A percentile compares a stretch with the other conserved stretches of the same genome.
Evolutionary conservation across 2,329 filamentous ascomycete genomes (phyloP).

Genomic region (Epichloe coenophiala): DNA sequence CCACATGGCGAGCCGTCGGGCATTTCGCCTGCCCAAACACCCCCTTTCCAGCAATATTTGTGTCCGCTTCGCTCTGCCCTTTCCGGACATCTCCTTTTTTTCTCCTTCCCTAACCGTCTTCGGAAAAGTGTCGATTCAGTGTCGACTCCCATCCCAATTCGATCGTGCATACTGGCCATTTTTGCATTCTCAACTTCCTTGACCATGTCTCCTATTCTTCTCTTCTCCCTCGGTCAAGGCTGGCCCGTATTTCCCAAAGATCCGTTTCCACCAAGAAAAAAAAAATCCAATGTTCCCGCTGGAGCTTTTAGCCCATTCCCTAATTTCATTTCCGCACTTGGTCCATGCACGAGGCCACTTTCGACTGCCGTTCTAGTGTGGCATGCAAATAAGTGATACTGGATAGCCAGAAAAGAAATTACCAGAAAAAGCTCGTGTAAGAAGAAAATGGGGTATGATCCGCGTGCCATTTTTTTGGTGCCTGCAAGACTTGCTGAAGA

Average conservation of each 20-base stretch:
- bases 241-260: conserved; percentile 12
- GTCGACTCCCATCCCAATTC: background rate
- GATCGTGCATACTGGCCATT: conserved; percentile 8
- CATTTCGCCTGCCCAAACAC: background rate
- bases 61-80: background rate
- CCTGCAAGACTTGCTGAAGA: conserved; percentile 22
- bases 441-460: conserved; percentile 22
- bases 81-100: background rate
- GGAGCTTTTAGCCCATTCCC: background rate
- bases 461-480: conserved; percentile 25
- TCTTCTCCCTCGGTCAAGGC: conserved; percentile 9
- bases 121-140: background rate
- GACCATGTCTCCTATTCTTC: conserved; percentile 1
- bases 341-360: conserved; percentile 7
- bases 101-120: background rate
- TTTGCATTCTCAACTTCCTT: conserved; percentile 21
- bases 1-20: background rate
- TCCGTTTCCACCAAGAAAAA: conserved; percentile 14
- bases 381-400: conserved; percentile 14
- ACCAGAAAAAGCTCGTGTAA: conserved; percentile 9
- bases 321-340: conserved; percentile 7
- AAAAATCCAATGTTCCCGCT: background rate
- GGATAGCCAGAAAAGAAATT: conserved; percentile 9
- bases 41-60: background rate
- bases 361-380: conserved; percentile 7